Evolutionary conservation across 2,329 filamentous ascomycete genomes (phyloP), one percentile per base, ranked within the genome.

Genomic region (Trematosphaeria pertusa): DNA sequence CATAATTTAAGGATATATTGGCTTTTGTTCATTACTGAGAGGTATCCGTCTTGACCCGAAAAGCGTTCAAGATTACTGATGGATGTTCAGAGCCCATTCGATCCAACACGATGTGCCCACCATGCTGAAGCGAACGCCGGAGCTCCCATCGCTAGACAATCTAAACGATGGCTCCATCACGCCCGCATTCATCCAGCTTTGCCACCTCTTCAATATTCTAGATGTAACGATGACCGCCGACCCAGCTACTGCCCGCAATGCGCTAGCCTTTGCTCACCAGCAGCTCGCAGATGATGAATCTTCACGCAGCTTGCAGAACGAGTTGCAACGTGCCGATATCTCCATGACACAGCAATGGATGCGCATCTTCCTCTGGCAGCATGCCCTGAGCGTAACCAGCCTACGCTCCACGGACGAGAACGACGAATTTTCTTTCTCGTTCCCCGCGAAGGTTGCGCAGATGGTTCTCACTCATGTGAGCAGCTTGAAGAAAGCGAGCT

Each of bases 261-360:
- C 67, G 2, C 59, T 70, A 3, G 56, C 64, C 2, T 48, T 62
- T 10, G 66, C 66, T 24, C 67, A 69, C 37, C 63, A 67, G 31
- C 64, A 69, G 31, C 61, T 70, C 15, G 62, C 54, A 28, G 60
- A 59, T 34, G 67, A 70, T 12, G 56, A 62, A 21, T 48, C 62
- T 2, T 56, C 62, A 6, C 59, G 58, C 7, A 60, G 55, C 39
- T 52, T 69, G 1, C 57, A 66, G n/a, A 70, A 69, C n/a, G 67
- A 69, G 35, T 46, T 70, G 5, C 65, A 69, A 39, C 58, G 67
- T n/a, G 67, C 66, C 7, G 66, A 70, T 26, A 70, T 70, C 4
- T 66, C 65, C 0, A 70, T 70, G 65, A 70, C 67, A 2, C 67
- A 70, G 32, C 67, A 70, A 37, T 70, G 67, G 67, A 69, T 70